Percentiles rank a stretch among this genome's conserved stretches.
phyloP scores from a whole-genome alignment of 106 monocot genomes.

The Acanthochlamys bracteata region DNA sequence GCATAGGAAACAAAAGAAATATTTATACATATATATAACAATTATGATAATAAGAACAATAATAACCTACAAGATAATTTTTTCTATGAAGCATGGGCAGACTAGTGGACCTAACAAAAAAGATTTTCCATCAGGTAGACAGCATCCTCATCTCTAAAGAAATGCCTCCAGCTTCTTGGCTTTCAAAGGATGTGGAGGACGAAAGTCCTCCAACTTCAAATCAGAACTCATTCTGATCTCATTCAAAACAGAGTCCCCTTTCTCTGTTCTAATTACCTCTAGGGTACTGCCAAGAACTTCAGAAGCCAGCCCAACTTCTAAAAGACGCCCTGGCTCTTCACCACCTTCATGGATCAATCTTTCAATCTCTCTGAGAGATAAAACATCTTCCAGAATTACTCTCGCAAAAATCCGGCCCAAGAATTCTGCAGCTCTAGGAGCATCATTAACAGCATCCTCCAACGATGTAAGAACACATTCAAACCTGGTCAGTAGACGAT shows the following conservation, averaged over 20 bases:
- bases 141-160: constrained; percentile 3
- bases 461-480: constrained; percentile 47
- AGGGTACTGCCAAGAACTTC: constrained; percentile 61
- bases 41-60: neutral
- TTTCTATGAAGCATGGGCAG: neutral
- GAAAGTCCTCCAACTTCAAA: constrained; percentile 3
- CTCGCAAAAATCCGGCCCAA: constrained; percentile 64
- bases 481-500: constrained; percentile 31
- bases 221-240: neutral
- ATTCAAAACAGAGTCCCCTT: constrained; percentile 36
- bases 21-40: neutral
- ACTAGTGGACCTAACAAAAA: neutral
- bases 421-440: constrained; percentile 84
- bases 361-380: constrained; percentile 46
- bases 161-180: constrained; percentile 9
- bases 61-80: neutral
- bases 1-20: too few species aligned
- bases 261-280: constrained; percentile 50
- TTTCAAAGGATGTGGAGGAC: neutral
- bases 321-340: constrained; percentile 59
- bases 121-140: neutral
- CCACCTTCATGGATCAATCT: constrained; percentile 67
- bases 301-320: constrained; percentile 56
- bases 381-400: constrained; percentile 45
- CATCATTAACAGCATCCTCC: constrained; percentile 87